Evolutionary conservation across 108 stramenopile genomes (phyloP), one percentile per base, ranked within the genome.

Genomic region (Nannochloropsis oceanica): DNA sequence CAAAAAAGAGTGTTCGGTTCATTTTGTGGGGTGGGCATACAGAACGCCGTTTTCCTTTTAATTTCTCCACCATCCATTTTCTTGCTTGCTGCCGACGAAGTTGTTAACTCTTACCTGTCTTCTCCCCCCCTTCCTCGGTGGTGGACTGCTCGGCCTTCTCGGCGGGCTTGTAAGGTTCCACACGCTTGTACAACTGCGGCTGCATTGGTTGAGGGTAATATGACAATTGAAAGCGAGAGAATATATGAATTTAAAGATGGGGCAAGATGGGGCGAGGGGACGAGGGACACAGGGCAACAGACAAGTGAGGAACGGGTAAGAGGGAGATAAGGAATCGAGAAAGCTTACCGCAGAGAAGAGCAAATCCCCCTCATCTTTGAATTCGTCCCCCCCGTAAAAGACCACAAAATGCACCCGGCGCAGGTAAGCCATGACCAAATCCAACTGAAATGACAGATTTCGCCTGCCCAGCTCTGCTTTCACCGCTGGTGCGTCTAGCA

Each of bases 361-460:
- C 44, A 89, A 85, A 44, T 89, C 88, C 14, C 88, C 88, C 87
- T 89, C 88, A 25, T 88, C 88, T 27, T 80, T 85, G 85, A 83
- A 89, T 44, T 88, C 79, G 9, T 88, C 85, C 12, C 87, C 88
- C 25, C 87, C 26, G 84, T 89, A 89, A 86, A 88, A 89, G n/a
- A 88, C 25, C 26, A 85, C 88, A 22, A 89, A 82, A 44, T 89
- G 84, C n/a, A 89, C 87, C 12, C 88, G 88, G 82, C 88, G 88
- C 87, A 89, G 22, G 85, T 89, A 89, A 10, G 88, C 88, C 42
- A 86, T 86, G n/a, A 86, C 87, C 25, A 89, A 44, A 80, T 89
- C 88, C 11, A 89, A 86, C 82, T 86, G 79, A 34, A 84, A 87
- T 18, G 88, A 81, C 44, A 83, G 12, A 20, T 83, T 42, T 8